Evolutionary conservation across 768 basidiomycete genomes (phyloP), one percentile per base, ranked within the genome.

Genomic region (Holtermannia corniformis): DNA sequence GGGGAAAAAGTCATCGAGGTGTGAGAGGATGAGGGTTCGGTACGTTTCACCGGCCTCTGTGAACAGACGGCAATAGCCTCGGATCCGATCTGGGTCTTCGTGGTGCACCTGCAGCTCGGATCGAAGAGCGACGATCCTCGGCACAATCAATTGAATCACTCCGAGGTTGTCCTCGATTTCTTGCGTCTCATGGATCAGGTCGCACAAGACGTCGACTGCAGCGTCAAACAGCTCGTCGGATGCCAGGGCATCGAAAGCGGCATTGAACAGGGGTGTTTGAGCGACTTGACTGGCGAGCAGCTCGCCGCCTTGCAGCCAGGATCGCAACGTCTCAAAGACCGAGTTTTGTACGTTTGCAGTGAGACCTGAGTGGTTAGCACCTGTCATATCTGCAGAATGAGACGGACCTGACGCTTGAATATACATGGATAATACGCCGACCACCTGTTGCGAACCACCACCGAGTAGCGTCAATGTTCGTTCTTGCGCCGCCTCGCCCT

Each of bases 1-100:
- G 0, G 93, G 90, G 73, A 89, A 87, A 74, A 97, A 95, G 0
- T 86, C 85, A 56, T 90, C 85, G 5, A 86, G 82, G 68, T 97
- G 92, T 58, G 86, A 84, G 21, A 93, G 76, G 54, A 99, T 79
- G 16, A 99, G 78, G 46, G 84, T 75, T 45, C 88, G 86, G 73
- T 97, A 99, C 2, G 87, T 90, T 73, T 97, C 95, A 46, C 95
- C 95, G 0, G 95, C 92, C 74, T 99, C 95, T n/a, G 87, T 80
- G 64, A 97, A 89, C 52, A 99, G 81, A 50, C 88, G 84, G 47
- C 92, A 87, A 64, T 82, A 85, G 23, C 92, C 92, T 64, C 83
- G 80, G 68, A 96, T 84, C 70, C 81, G 84, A 42, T 99, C 95
- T 1, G 85, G 77, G 63, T 97, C 91, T 47, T 78, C 75, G 37